Evolutionary conservation across 345 rosid species (phyloP).

Genomic region (Mangifera indica): DNA sequence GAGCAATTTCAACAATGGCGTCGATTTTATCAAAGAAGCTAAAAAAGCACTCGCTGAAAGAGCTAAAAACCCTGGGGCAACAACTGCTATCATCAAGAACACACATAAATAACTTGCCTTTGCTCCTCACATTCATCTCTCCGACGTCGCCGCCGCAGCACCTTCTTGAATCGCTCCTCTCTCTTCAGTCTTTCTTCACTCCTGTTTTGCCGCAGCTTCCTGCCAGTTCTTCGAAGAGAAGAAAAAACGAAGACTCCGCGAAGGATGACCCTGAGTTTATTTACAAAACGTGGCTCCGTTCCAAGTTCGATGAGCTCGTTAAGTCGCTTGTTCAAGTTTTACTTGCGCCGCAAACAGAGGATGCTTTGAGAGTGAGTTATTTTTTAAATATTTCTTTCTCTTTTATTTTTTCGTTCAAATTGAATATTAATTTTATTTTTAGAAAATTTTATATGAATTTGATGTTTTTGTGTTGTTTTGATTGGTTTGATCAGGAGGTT

Average conservation of each 20-base stretch:
- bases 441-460: neutral
- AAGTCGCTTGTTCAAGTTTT: conserved; percentile 47
- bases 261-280: conserved; percentile 46
- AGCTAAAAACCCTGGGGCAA: conserved; percentile 61
- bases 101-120: conserved; percentile 76
- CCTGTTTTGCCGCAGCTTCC: conserved; percentile 80
- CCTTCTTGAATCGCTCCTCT: conserved; percentile 78
- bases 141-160: conserved; percentile 57
- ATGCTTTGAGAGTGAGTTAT: conserved; percentile 47
- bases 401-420: neutral
- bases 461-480: neutral
- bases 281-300: conserved; percentile 78
- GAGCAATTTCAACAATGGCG: conserved; percentile 36
- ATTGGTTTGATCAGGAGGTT: conserved; percentile 52
- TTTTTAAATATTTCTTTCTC: neutral
- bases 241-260: conserved; percentile 13
- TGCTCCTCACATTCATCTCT: conserved; percentile 70
- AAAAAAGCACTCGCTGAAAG: conserved; percentile 45
- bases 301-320: conserved; percentile 73
- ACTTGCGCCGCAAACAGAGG: conserved; percentile 48
- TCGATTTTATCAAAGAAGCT: conserved; percentile 36
- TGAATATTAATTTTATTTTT: neutral
- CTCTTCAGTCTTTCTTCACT: conserved; percentile 87
- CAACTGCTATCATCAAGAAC: conserved; percentile 75
- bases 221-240: conserved; percentile 27